Conservation (phyloP, 2,329 filamentous ascomycete genomes). For the Emmonsia crescens region DNA sequence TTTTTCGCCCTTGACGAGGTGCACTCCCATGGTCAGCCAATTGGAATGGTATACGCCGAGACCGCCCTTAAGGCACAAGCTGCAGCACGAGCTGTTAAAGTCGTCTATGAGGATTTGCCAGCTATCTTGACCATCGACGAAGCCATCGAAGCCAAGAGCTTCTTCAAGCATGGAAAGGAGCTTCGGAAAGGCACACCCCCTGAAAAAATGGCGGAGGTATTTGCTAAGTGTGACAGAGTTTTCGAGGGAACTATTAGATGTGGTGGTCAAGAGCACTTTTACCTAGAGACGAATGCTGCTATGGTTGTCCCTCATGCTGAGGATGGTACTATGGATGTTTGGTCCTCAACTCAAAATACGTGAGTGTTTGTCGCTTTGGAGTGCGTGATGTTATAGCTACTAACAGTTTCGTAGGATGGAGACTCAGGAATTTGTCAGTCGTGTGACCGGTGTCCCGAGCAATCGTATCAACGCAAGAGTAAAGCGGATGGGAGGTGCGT, state of each 20-base stretch:
- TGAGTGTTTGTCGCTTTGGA: constrained; percentile 29
- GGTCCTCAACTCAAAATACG: constrained; percentile 76
- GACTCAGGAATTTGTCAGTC: constrained; percentile 66
- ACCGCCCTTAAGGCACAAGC: constrained; percentile 60
- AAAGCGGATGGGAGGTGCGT: constrained; percentile 74
- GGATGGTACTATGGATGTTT: constrained; percentile 81
- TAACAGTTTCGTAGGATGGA: constrained; percentile 19
- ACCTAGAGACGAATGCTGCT: constrained; percentile 76
- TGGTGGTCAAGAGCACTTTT: constrained; percentile 87
- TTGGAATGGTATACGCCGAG: constrained; percentile 69
- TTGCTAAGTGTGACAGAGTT: constrained; percentile 60
- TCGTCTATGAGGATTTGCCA: constrained; percentile 76
- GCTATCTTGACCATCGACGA: constrained; percentile 81
- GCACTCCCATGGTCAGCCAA: constrained; percentile 69
- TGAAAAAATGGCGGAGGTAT: constrained; percentile 52
- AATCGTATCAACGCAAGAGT: constrained; percentile 76
- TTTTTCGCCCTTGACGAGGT: constrained; percentile 80
- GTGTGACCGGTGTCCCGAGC: constrained; percentile 60
- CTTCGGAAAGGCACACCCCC: constrained; percentile 57
- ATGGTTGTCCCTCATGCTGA: constrained; percentile 71
- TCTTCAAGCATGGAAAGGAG: constrained; percentile 62
- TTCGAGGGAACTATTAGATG: constrained; percentile 67
- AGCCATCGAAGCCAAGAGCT: constrained; percentile 71
- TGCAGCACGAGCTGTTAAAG: constrained; percentile 62
- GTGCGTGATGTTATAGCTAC: background rate